Conservation (phyloP, 176 grass and related monocot genomes). For the Hsuehochloa calcarea region DNA sequence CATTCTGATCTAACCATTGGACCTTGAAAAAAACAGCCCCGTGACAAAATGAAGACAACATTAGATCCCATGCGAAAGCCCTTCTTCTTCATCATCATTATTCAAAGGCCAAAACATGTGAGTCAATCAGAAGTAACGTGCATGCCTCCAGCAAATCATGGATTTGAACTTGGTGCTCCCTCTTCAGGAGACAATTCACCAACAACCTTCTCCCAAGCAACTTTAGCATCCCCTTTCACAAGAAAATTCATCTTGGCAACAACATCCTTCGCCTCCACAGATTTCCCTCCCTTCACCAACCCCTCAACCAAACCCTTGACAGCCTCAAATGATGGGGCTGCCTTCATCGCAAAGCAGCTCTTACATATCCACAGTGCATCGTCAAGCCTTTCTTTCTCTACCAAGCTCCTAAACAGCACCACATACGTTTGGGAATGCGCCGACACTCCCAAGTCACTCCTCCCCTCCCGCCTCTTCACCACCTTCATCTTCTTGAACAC, state of each 20-base stretch:
- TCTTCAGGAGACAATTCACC: constrained; percentile 53
- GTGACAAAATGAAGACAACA: constrained; percentile 15
- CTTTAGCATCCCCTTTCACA: constrained; percentile 62
- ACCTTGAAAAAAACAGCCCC: constrained; percentile 22
- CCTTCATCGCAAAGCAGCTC: constrained; percentile 68
- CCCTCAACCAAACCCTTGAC: constrained; percentile 74
- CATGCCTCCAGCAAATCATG: constrained; percentile 42
- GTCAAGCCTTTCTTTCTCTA: constrained; percentile 57
- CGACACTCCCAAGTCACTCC: constrained; percentile 53
- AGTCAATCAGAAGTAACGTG: neutral
- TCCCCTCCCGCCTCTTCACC: constrained; percentile 68
- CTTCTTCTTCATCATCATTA: constrained; percentile 19
- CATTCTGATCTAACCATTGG: constrained; percentile 35
- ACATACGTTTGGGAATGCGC: constrained; percentile 52
- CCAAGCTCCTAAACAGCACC: constrained; percentile 56
- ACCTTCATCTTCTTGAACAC: constrained; percentile 88
- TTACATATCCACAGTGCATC: constrained; percentile 61
- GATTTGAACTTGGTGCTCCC: constrained; percentile 26
- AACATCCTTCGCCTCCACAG: constrained; percentile 63
- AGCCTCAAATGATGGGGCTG: constrained; percentile 55
- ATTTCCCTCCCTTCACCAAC: constrained; percentile 53
- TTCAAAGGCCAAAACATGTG: constrained; percentile 26
- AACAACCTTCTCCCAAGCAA: constrained; percentile 72
- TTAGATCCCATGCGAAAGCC: constrained; percentile 4
- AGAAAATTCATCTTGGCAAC: constrained; percentile 58